Evolutionary conservation across 495 filamentous ascomycete genomes (phyloP).

Genomic region (Annulohypoxylon moriforme): DNA sequence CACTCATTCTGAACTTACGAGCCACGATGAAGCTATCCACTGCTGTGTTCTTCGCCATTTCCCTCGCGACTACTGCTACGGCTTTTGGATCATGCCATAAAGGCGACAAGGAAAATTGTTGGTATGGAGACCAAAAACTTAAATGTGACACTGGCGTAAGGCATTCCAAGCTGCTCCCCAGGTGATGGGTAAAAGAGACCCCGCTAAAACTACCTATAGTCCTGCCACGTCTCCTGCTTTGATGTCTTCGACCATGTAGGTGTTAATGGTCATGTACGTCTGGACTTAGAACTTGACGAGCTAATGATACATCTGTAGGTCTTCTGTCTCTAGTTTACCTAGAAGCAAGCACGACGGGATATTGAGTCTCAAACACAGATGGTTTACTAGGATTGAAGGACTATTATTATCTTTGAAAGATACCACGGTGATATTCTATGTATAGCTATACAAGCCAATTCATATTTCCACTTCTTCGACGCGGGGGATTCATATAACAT

Average conservation of each 20-base stretch:
- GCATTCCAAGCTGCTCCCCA: neutral
- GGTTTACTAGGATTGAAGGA: neutral
- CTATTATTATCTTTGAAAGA: neutral
- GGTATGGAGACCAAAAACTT: neutral
- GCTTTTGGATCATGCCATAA: neutral
- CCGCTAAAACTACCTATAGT: neutral
- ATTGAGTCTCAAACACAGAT: neutral
- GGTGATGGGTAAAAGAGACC: neutral
- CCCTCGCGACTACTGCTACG: neutral
- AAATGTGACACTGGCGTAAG: neutral
- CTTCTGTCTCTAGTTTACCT: neutral
- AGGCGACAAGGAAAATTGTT: neutral
- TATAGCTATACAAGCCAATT: neutral
- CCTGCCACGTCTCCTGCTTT: no score
- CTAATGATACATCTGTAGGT: neutral
- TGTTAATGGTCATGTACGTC: neutral
- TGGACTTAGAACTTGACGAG: neutral
- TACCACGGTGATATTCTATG: neutral
- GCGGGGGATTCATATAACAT: neutral
- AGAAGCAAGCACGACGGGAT: neutral
- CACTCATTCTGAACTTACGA: neutral
- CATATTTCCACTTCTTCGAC: neutral
- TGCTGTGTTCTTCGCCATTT: neutral
- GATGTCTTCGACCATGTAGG: no score
- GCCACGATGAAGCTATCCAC: neutral